phyloP scores from a whole-genome alignment of 441 rosid genomes.

The Corymbia calophylla region DNA sequence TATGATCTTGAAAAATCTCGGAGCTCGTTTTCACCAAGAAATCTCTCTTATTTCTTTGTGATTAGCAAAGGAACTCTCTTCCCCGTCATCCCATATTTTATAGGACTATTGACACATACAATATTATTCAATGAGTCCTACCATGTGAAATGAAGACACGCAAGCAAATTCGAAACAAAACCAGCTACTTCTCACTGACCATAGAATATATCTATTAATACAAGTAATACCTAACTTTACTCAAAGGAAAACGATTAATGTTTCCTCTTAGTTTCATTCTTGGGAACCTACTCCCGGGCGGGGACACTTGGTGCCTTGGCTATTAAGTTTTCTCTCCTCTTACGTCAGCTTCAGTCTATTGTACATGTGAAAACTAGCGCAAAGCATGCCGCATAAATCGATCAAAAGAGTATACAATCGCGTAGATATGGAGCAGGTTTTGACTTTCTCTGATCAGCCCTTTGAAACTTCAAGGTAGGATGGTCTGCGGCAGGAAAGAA shows the following conservation, averaged over 20 bases:
- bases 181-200: too few relatives aligned
- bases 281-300: too few relatives aligned
- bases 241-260: too few relatives aligned
- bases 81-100: background rate
- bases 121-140: background rate
- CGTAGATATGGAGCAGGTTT: background rate
- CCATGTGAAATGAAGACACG: too few relatives aligned
- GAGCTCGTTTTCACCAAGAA: background rate
- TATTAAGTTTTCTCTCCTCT: background rate
- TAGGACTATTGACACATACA: background rate
- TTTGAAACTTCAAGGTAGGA: background rate
- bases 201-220: too few relatives aligned
- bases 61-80: background rate
- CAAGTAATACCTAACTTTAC: too few relatives aligned
- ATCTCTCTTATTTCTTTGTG: background rate
- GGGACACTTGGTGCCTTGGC: background rate
- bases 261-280: too few relatives aligned
- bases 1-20: background rate
- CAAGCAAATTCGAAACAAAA: too few relatives aligned
- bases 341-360: background rate
- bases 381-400: background rate
- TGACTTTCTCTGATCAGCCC: background rate
- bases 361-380: background rate
- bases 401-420: background rate
- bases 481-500: background rate